Conservation (phyloP, 352 stramenopile species). For the Phytophthora chlamydospora region DNA sequence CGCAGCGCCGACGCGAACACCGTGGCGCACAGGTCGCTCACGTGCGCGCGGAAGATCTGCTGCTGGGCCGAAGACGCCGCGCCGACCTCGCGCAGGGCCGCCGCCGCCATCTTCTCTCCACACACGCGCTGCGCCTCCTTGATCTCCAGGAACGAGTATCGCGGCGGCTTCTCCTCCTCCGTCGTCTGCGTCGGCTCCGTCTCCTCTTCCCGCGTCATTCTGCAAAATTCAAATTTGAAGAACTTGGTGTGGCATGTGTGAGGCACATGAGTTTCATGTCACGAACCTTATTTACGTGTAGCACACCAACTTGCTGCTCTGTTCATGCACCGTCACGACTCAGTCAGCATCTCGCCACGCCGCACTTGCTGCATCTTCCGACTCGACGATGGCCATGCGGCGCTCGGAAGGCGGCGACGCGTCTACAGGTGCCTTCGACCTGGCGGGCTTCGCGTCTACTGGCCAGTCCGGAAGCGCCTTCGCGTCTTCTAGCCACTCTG, state of each 20-base stretch:
- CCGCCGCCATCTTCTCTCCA: slow-evolving; percentile 55
- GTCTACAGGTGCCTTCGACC: slow-evolving; percentile 5
- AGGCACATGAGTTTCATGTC: not conserved
- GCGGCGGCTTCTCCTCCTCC: slow-evolving; percentile 11
- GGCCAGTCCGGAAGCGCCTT: too few species aligned
- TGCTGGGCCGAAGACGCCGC: slow-evolving; percentile 61
- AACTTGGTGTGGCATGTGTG: slow-evolving; percentile 11
- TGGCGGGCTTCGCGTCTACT: not conserved
- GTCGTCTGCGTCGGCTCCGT: not conserved
- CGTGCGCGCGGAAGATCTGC: slow-evolving; percentile 79
- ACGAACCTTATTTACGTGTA: too few species aligned
- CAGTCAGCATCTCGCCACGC: slow-evolving; percentile 4
- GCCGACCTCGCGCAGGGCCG: slow-evolving; percentile 56
- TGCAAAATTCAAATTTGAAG: slow-evolving; percentile 23
- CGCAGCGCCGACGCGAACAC: slow-evolving; percentile 68
- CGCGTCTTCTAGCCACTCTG: not conserved
- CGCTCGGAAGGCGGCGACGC: slow-evolving; percentile 22
- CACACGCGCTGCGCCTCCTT: slow-evolving; percentile 78
- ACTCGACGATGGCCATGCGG: slow-evolving; percentile 32
- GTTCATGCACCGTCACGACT: too few species aligned
- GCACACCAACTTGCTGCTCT: too few species aligned
- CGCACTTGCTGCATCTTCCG: slow-evolving; percentile 9
- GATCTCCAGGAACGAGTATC: slow-evolving; percentile 80
- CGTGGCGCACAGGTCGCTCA: slow-evolving; percentile 76
- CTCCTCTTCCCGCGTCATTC: slow-evolving; percentile 29